These are phyloP conservation scores for Trypanosoma brucei DNA, from an alignment of 208 protist species.

Conservation along the genomic window DNA sequence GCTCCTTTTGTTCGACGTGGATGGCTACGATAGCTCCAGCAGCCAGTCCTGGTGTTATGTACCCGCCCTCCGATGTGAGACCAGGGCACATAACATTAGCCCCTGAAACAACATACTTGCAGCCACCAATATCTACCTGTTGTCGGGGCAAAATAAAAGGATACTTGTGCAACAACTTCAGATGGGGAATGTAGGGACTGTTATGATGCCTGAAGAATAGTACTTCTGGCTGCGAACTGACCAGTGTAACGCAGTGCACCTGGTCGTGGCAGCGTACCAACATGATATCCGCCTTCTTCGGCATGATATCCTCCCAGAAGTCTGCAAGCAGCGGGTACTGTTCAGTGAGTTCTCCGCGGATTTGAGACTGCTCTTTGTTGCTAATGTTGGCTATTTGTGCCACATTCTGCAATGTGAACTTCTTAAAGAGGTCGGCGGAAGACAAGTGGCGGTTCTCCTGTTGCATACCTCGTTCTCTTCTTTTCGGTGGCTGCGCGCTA, in stretches of 20 bases:
- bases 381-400: constrained; percentile 84
- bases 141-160: constrained; percentile 94
- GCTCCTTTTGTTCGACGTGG: constrained; percentile 95
- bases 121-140: constrained; percentile 96
- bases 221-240: constrained; percentile 90
- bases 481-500: too few relatives aligned
- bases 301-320: constrained; percentile 92
- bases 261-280: constrained; percentile 92
- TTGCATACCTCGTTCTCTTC: background rate
- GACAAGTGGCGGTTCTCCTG: constrained; percentile 5
- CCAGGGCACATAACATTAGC: constrained; percentile 98
- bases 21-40: constrained; percentile 76
- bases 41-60: constrained; percentile 48
- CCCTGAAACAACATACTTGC: constrained; percentile 95
- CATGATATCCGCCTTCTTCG: constrained; percentile 90
- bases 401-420: constrained; percentile 88
- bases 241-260: constrained; percentile 89
- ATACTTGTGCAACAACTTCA: constrained; percentile 96
- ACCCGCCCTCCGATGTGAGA: constrained; percentile 93
- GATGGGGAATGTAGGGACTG: constrained; percentile 92
- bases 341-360: constrained; percentile 78
- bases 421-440: constrained; percentile 83
- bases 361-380: constrained; percentile 86
- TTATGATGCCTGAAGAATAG: constrained; percentile 96
- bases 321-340: constrained; percentile 83